Percentiles rank a stretch among this genome's conserved stretches.
Conservation (phyloP, 2,329 filamentous ascomycete genomes). For the Penicillium vulpinum region DNA sequence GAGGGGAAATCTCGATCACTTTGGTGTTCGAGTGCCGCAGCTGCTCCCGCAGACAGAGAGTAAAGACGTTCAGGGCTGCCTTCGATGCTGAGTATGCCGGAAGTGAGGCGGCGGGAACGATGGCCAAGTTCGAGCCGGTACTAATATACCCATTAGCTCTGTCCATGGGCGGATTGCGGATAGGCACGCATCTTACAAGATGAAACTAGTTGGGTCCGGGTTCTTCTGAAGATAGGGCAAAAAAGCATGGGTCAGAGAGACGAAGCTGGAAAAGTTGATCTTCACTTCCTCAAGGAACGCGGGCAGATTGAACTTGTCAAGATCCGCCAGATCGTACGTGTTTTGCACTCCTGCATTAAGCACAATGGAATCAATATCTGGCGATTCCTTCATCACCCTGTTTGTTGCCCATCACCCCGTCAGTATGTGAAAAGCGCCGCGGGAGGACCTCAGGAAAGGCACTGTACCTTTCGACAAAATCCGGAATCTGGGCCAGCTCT, state of each 20-base stretch:
- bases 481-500: constrained; percentile 44
- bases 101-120: not conserved
- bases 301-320: constrained; percentile 32
- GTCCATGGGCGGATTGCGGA: not conserved
- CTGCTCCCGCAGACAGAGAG: constrained; percentile 48
- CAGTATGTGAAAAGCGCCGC: not conserved
- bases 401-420: not conserved
- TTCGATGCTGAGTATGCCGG: constrained; percentile 33
- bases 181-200: constrained; percentile 18
- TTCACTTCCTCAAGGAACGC: constrained; percentile 48
- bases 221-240: constrained; percentile 47
- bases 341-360: not conserved
- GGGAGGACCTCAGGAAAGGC: not conserved
- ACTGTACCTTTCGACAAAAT: constrained; percentile 37
- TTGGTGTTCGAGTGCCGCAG: constrained; percentile 37
- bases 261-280: constrained; percentile 52
- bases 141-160: not conserved
- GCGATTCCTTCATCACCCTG: not conserved
- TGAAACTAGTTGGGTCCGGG: constrained; percentile 27
- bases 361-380: not conserved
- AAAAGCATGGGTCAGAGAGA: constrained; percentile 49
- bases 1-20: constrained; percentile 54
- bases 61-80: constrained; percentile 53
- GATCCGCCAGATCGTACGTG: not conserved
- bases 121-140: not conserved